Conservation (phyloP, 208 protist species). For the Trypanosoma cruzi region DNA sequence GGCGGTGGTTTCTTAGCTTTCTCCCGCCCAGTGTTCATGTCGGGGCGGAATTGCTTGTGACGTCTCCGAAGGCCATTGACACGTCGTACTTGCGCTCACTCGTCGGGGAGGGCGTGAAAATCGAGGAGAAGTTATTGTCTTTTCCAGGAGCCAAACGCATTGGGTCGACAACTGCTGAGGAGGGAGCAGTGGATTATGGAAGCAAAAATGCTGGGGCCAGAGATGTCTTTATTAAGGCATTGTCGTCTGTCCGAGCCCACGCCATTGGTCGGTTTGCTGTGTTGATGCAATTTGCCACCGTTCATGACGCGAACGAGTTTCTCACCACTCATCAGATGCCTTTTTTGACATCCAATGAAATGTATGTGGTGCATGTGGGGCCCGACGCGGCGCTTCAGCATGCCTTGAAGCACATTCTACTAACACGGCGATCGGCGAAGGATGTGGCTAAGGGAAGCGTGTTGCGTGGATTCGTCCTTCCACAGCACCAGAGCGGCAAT, state of each 20-base stretch:
- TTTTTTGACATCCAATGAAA: constrained; percentile 37
- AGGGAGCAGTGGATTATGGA: neutral
- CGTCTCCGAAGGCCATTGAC: constrained; percentile 37
- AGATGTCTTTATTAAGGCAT: constrained; percentile 18
- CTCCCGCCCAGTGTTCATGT: constrained; percentile 42
- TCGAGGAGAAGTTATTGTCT: constrained; percentile 38
- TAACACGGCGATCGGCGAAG: constrained; percentile 24
- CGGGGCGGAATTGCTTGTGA: constrained; percentile 48
- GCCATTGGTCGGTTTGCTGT: constrained; percentile 51
- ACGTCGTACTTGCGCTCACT: constrained; percentile 18
- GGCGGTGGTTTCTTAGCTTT: constrained; percentile 48
- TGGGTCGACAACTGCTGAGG: constrained; percentile 1
- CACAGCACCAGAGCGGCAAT: constrained; percentile 1
- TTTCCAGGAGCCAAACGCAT: constrained; percentile 24
- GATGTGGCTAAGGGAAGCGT: constrained; percentile 39
- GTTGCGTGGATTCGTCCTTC: constrained; percentile 71
- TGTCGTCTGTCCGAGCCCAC: constrained; percentile 34
- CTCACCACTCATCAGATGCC: constrained; percentile 43
- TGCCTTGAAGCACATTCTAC: constrained; percentile 32
- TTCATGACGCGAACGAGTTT: constrained; percentile 55
- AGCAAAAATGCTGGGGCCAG: neutral
- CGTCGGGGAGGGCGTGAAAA: constrained; percentile 7
- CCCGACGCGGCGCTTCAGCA: constrained; percentile 17
- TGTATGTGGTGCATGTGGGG: constrained; percentile 49
- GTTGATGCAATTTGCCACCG: constrained; percentile 42